These are phyloP conservation scores for Leavenworthia alabamica DNA, from an alignment of 345 rosid species.

Conservation along the genomic window DNA sequence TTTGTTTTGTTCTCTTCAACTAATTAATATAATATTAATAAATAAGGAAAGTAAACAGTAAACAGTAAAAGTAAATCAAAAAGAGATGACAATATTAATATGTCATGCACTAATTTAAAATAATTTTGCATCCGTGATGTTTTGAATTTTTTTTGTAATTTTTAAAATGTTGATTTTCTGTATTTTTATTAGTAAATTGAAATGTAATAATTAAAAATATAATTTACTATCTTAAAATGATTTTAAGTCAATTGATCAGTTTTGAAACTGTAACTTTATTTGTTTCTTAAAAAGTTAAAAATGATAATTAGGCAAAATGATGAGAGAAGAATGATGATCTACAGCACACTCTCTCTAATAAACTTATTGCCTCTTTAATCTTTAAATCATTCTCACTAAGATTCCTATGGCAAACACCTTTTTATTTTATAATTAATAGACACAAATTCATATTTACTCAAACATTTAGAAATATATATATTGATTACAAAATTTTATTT, in stretches of 20 bases:
- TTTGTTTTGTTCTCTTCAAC: background rate
- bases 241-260: background rate
- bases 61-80: conserved; percentile 1
- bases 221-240: background rate
- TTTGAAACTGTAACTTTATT: background rate
- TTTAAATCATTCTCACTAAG: background rate
- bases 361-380: background rate
- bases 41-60: background rate
- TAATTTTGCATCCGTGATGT: too few relatives aligned
- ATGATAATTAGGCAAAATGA: conserved; percentile 42
- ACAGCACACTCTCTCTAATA: conserved; percentile 10
- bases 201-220: too few relatives aligned
- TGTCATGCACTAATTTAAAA: conserved; percentile 9
- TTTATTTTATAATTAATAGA: background rate
- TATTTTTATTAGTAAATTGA: too few relatives aligned
- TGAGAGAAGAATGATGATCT: conserved; percentile 31
- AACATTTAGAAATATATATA: too few relatives aligned
- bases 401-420: background rate
- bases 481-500: background rate
- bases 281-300: conserved; percentile 2
- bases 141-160: too few relatives aligned
- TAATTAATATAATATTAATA: background rate
- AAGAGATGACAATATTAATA: background rate
- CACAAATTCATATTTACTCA: background rate
- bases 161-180: too few relatives aligned